A percentile compares a stretch with the other conserved stretches of the same genome.
Conservation (phyloP, 306 rosid genomes). For the Castanopsis chinensis region DNA sequence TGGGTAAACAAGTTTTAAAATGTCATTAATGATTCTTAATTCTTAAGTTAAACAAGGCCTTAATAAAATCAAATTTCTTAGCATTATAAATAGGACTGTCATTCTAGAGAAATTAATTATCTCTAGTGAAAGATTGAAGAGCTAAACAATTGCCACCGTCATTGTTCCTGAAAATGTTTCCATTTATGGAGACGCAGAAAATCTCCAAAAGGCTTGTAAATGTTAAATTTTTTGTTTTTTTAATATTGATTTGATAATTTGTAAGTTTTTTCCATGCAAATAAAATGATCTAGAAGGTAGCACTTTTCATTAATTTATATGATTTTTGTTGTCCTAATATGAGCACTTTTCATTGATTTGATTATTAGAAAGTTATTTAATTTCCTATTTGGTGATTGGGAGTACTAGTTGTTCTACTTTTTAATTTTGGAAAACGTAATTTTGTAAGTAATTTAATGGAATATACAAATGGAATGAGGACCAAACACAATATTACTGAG, state of each 20-base stretch:
- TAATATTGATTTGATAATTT: too few species aligned
- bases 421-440: too few species aligned
- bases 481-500: too few species aligned
- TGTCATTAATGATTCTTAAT: background rate
- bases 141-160: constrained; percentile 48
- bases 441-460: too few species aligned
- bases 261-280: too few species aligned
- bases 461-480: too few species aligned
- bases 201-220: constrained; percentile 47
- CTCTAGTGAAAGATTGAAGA: background rate
- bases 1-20: background rate
- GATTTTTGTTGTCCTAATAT: background rate
- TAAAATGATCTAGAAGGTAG: too few species aligned
- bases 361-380: background rate
- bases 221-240: constrained; percentile 26
- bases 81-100: background rate
- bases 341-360: background rate
- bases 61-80: background rate
- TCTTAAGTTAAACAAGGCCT: background rate
- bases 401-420: background rate
- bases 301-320: background rate
- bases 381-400: background rate
- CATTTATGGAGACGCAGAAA: constrained; percentile 61
- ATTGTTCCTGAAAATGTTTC: constrained; percentile 35
- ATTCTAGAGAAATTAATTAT: background rate